phyloP scores from a whole-genome alignment of 805 yeast species.

The Ogataea glucozyma region DNA sequence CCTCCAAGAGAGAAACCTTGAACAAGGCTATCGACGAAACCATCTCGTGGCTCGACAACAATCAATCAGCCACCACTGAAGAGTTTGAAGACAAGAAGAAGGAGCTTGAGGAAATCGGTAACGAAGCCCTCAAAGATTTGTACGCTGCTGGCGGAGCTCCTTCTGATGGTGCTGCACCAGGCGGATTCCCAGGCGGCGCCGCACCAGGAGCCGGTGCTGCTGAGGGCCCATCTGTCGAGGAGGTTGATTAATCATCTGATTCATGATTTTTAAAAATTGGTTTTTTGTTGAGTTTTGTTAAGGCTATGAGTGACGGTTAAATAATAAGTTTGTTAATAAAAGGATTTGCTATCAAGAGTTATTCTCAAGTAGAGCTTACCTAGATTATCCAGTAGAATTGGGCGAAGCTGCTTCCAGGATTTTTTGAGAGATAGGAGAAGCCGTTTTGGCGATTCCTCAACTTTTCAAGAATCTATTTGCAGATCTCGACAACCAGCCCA shows the following conservation, averaged over 20 bases:
- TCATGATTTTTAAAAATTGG: neutral
- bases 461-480: no score
- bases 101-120: constrained; percentile 92
- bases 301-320: no score
- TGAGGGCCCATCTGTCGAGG: constrained; percentile 74
- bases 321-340: no score
- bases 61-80: constrained; percentile 89
- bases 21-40: constrained; percentile 82
- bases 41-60: constrained; percentile 88
- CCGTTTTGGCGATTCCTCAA: no score
- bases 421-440: no score
- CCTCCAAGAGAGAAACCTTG: constrained; percentile 53
- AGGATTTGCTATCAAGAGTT: neutral
- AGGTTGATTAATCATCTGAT: constrained; percentile 56
- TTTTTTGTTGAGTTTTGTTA: no score
- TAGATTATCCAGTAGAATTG: no score
- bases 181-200: constrained; percentile 38
- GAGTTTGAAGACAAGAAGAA: constrained; percentile 92
- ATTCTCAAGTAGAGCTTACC: no score
- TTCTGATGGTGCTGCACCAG: constrained; percentile 61
- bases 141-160: constrained; percentile 93
- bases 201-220: constrained; percentile 54
- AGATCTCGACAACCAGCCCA: no score
- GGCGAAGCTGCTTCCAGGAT: no score
- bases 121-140: constrained; percentile 96